phyloP scores from a whole-genome alignment of 2,329 filamentous ascomycete genomes.

The Verruconis gallopava region DNA sequence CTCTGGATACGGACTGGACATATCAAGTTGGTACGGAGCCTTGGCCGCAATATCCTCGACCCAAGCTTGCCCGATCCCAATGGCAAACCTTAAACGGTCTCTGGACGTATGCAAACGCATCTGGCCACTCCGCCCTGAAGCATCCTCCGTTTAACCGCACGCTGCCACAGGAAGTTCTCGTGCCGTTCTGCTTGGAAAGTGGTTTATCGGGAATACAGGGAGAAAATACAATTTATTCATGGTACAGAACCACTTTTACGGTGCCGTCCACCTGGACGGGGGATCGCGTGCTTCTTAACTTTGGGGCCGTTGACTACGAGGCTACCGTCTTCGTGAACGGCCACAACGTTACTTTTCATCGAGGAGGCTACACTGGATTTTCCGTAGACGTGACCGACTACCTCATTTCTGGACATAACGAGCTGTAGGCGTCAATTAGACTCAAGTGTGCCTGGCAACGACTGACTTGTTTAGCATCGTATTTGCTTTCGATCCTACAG shows the following conservation, averaged over 20 bases:
- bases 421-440: slow-evolving; percentile 47
- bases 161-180: slow-evolving; percentile 28
- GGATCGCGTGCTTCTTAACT: slow-evolving; percentile 36
- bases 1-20: slow-evolving; percentile 34
- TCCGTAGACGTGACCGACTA: slow-evolving; percentile 44
- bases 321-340: slow-evolving; percentile 46
- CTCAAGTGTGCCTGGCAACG: neutral
- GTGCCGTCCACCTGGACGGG: neutral
- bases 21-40: slow-evolving; percentile 36
- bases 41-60: slow-evolving; percentile 44
- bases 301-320: slow-evolving; percentile 50
- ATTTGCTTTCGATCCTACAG: slow-evolving; percentile 2
- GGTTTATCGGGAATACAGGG: slow-evolving; percentile 26
- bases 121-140: slow-evolving; percentile 22
- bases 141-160: slow-evolving; percentile 28
- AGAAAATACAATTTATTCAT: neutral
- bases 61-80: slow-evolving; percentile 37
- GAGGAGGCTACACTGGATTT: slow-evolving; percentile 46
- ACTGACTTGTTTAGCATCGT: neutral
- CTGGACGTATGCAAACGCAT: slow-evolving; percentile 38
- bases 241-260: slow-evolving; percentile 1
- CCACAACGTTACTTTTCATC: slow-evolving; percentile 39
- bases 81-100: slow-evolving; percentile 46
- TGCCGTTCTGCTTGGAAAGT: slow-evolving; percentile 36
- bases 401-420: slow-evolving; percentile 11